Evolutionary conservation across 1,139 yeast genomes (phyloP).

Genomic region (Scheffersomyces quercinus): DNA sequence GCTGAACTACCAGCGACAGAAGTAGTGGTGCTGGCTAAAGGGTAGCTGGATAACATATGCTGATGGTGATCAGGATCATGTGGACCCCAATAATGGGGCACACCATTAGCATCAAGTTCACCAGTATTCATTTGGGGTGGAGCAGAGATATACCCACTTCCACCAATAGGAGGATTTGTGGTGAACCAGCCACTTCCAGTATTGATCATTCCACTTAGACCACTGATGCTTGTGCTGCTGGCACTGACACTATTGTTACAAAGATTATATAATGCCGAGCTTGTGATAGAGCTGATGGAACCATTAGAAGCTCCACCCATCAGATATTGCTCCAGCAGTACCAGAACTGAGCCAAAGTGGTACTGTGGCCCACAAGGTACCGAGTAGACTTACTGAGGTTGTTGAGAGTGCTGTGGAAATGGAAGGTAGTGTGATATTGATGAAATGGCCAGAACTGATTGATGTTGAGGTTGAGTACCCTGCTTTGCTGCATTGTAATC

Average conservation of each 20-base stretch:
- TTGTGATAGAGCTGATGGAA: slow-evolving; percentile 9
- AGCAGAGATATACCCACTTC: slow-evolving; percentile 3
- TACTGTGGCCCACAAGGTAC: slow-evolving; percentile 6
- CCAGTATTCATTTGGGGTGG: slow-evolving; percentile 1
- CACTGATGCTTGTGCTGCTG: slow-evolving; percentile 3
- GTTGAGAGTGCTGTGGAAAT: slow-evolving; percentile 11
- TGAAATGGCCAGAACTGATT: background rate
- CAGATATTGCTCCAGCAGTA: slow-evolving; percentile 8
- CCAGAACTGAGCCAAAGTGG: slow-evolving; percentile 7
- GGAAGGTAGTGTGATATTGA: slow-evolving; percentile 5
- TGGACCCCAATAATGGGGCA: slow-evolving; percentile 3
- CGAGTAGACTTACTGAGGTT: slow-evolving; percentile 7
- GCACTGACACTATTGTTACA: slow-evolving; percentile 7
- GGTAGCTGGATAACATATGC: slow-evolving; percentile 6
- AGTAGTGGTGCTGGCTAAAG: slow-evolving; percentile 3
- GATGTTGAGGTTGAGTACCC: slow-evolving; percentile 5
- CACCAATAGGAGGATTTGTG: slow-evolving; percentile 6
- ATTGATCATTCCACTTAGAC: slow-evolving; percentile 2
- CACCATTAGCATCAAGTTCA: background rate
- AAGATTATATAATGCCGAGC: slow-evolving; percentile 5
- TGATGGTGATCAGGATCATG: slow-evolving; percentile 4
- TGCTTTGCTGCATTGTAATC: slow-evolving; percentile 4
- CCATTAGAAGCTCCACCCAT: slow-evolving; percentile 9
- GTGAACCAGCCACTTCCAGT: slow-evolving; percentile 6
- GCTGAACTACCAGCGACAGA: slow-evolving; percentile 4